These are phyloP conservation scores for Aspergillus ibericus DNA, from an alignment of 2,329 filamentous ascomycete genomes.

Conservation along the genomic window DNA sequence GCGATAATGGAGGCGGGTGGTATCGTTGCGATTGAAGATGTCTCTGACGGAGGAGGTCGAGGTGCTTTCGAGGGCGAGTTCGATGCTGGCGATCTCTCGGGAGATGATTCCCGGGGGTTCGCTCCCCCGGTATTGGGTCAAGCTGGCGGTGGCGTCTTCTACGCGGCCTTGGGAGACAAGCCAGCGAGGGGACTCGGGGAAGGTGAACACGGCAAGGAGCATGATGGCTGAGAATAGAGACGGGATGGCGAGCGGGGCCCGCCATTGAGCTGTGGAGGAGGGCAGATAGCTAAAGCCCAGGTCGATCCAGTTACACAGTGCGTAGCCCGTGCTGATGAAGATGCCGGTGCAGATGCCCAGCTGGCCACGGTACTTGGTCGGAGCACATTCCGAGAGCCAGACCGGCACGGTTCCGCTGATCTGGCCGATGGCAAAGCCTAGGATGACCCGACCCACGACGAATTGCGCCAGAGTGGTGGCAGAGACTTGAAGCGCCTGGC, in stretches of 20 bases:
- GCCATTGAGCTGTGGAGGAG: conserved; percentile 30
- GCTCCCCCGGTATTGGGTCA: conserved; percentile 2
- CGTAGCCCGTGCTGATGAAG: conserved; percentile 45
- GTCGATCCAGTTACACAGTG: conserved; percentile 48
- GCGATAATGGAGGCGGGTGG: conserved; percentile 52
- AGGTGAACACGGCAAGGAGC: conserved; percentile 25
- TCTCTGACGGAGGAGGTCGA: conserved; percentile 44
- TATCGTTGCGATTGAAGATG: conserved; percentile 43
- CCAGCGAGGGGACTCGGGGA: conserved; percentile 38
- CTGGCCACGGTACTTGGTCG: conserved; percentile 17
- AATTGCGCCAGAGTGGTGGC: conserved; percentile 49
- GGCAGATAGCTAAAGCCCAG: conserved; percentile 36
- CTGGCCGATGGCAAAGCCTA: conserved; percentile 46
- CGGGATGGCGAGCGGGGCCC: conserved; percentile 38
- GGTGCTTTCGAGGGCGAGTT: conserved; percentile 40
- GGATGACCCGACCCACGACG: conserved; percentile 46
- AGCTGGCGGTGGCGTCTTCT: conserved; percentile 23
- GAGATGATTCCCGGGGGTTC: conserved; percentile 31
- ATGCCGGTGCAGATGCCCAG: conserved; percentile 32
- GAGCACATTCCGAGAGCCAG: conserved; percentile 36
- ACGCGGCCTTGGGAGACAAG: conserved; percentile 23
- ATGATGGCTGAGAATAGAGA: conserved; percentile 29
- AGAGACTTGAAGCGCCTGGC: conserved; percentile 47
- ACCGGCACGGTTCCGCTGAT: conserved; percentile 46
- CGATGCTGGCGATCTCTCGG: conserved; percentile 50